Base-by-base conservation (phyloP, 108 stramenopile species). In the Nitzschia putrida region DNA sequence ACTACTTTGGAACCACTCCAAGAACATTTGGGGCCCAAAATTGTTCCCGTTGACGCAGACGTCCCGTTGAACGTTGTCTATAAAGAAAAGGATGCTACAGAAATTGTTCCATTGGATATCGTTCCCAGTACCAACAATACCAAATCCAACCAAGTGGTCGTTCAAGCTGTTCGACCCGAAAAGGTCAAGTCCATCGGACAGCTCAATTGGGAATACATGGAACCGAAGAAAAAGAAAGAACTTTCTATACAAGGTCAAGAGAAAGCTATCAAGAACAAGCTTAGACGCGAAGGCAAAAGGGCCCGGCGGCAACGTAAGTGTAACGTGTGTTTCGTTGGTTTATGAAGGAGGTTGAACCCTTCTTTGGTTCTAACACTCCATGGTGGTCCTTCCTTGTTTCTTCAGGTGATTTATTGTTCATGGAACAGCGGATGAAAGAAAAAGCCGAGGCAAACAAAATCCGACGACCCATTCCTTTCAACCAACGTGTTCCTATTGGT, bases 281-380 rank as follows among this genome's bases (percentile, higher is more conserved):
- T 84, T 61, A 90, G 85, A 68, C 84, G 85, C 22, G 91, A 93
- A 69, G 82, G 87, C 4, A 73, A 77, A 4, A 56, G 60, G 8
- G 87, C 73, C 18, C 88, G 85, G 68, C 89, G 88, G 60, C 75
- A 86, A 77, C 78, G 90, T 85, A 59, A 80, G 87, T 88, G 0
- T 16, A 34, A 20, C 24, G 8, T 40, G 42, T 20, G 2, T 34
- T 34, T 34, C 43, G 3, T 49, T 47, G 2, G 47, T 39, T 6
- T 18, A 38, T 12, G n/a, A 14, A 0, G 10, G 0, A 7, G 26
- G 39, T 37, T 39, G 39, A 5, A 43, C 11, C 44, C 9, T 0
- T 53, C 34, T 34, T 66, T 52, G 47, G 18, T 18, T 18, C 18
- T 49, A 3, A 18, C 47, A 49, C 47, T 49, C 44, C 11, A 44